phyloP scores from a whole-genome alignment of 1,139 yeast genomes.

The Yamadazyma diospyri region DNA sequence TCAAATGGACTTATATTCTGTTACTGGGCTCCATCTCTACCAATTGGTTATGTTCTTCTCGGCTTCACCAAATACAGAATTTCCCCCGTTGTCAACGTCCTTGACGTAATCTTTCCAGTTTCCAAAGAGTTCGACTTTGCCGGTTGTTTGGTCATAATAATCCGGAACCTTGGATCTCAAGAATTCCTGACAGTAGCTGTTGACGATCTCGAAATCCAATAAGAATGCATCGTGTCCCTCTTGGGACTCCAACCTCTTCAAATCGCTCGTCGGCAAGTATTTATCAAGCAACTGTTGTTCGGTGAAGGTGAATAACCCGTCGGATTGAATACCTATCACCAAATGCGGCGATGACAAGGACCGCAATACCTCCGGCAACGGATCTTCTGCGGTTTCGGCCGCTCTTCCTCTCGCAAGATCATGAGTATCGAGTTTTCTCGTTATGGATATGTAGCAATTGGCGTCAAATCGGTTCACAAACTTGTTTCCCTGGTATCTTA shows the following conservation, averaged over 20 bases:
- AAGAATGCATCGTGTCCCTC: slow-evolving; percentile 98
- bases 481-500: slow-evolving; percentile 90
- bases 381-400: slow-evolving; percentile 25
- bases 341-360: slow-evolving; percentile 70
- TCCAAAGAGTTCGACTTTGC: slow-evolving; percentile 49
- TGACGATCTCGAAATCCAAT: slow-evolving; percentile 81
- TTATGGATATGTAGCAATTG: slow-evolving; percentile 89
- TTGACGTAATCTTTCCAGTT: slow-evolving; percentile 46
- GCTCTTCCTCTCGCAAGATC: slow-evolving; percentile 82
- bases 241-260: slow-evolving; percentile 80
- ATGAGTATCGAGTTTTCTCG: slow-evolving; percentile 91
- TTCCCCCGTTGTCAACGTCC: slow-evolving; percentile 46
- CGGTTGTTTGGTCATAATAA: slow-evolving; percentile 38
- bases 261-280: slow-evolving; percentile 62
- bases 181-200: slow-evolving; percentile 65
- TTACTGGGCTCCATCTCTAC: too few species aligned
- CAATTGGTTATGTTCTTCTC: slow-evolving; percentile 85
- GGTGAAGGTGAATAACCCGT: slow-evolving; percentile 86
- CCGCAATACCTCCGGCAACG: slow-evolving; percentile 42
- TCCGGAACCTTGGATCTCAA: slow-evolving; percentile 55
- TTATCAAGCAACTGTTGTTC: slow-evolving; percentile 86
- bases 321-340: slow-evolving; percentile 85
- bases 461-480: slow-evolving; percentile 91
- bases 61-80: slow-evolving; percentile 91
- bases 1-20: too few species aligned